phyloP scores from a whole-genome alignment of 2,329 filamentous ascomycete species.

The Rhinocladiella similis region DNA sequence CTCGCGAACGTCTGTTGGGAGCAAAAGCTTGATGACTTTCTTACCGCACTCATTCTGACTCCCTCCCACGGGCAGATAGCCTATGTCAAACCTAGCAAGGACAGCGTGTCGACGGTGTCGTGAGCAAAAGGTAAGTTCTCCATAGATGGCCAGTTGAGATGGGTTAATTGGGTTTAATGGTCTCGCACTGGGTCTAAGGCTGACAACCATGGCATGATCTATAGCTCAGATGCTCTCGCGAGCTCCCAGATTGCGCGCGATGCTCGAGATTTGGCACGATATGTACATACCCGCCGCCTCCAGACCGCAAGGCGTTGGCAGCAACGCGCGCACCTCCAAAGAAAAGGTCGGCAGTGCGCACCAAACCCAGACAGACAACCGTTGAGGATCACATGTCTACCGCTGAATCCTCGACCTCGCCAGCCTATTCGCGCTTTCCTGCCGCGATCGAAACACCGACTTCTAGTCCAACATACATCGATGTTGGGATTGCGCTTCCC shows the following conservation, averaged over 20 bases:
- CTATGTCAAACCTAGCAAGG: slow-evolving; percentile 3
- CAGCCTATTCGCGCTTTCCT: too few species aligned
- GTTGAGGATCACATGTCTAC: too few species aligned
- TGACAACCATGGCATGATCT: too few species aligned
- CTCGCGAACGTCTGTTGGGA: too few species aligned
- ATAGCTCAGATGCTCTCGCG: slow-evolving; percentile 14
- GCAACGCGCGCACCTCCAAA: slow-evolving; percentile 10
- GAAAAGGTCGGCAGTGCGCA: slow-evolving; percentile 1
- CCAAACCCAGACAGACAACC: too few species aligned
- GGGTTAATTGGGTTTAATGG: not conserved
- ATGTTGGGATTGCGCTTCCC: slow-evolving; percentile 1
- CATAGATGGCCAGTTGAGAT: not conserved
- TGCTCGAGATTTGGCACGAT: slow-evolving; percentile 4
- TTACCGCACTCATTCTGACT: too few species aligned
- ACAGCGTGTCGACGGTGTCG: slow-evolving; percentile 15
- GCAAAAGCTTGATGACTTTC: too few species aligned
- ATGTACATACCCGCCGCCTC: slow-evolving; percentile 11
- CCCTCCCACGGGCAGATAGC: too few species aligned
- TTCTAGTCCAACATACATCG: too few species aligned
- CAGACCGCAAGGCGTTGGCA: slow-evolving; percentile 13
- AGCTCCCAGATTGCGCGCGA: slow-evolving; percentile 10
- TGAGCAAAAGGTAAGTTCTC: slow-evolving; percentile 10
- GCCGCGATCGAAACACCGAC: too few species aligned
- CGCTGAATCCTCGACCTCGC: too few species aligned
- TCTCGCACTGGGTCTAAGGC: too few species aligned